Evolutionary conservation across 768 basidiomycete genomes (phyloP).

Genomic region (Gelatoporia subvermispora): DNA sequence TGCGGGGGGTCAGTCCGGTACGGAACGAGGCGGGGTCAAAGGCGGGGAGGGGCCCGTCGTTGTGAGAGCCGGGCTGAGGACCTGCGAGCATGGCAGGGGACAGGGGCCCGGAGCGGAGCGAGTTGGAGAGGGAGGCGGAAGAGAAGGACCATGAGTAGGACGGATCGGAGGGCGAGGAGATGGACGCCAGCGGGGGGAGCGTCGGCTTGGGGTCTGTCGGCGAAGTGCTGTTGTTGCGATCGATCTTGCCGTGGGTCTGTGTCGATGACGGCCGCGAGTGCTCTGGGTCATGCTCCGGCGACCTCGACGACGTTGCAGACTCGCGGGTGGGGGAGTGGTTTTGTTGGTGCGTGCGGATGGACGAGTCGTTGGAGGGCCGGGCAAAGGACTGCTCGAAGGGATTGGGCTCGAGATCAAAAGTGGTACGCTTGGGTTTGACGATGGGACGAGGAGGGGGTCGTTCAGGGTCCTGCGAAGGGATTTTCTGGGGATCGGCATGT

Average conservation of each 20-base stretch:
- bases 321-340: slow-evolving; percentile 27
- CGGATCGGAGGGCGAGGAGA: slow-evolving; percentile 64
- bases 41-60: slow-evolving; percentile 29
- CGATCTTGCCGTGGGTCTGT: slow-evolving; percentile 16
- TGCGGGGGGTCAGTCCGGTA: slow-evolving; percentile 83
- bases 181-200: slow-evolving; percentile 76
- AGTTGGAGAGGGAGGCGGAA: slow-evolving; percentile 55
- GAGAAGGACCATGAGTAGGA: slow-evolving; percentile 60
- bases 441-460: slow-evolving; percentile 14
- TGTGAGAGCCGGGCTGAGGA: slow-evolving; percentile 50
- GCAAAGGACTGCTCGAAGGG: slow-evolving; percentile 84
- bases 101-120: slow-evolving; percentile 87
- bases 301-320: slow-evolving; percentile 24
- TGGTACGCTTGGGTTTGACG: slow-evolving; percentile 20
- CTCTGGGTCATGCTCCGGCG: slow-evolving; percentile 22
- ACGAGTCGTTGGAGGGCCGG: slow-evolving; percentile 43
- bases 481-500: slow-evolving; percentile 6
- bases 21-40: slow-evolving; percentile 76
- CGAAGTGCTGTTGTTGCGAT: slow-evolving; percentile 17
- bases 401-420: slow-evolving; percentile 46
- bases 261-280: slow-evolving; percentile 16
- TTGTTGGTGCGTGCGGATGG: slow-evolving; percentile 32
- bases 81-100: slow-evolving; percentile 96
- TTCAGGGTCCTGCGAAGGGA: slow-evolving; percentile 1
- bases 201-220: slow-evolving; percentile 53